Evolutionary conservation across 2,329 filamentous ascomycete genomes (phyloP), one percentile per base, ranked within the genome.

Genomic region (Fusarium sp.): DNA sequence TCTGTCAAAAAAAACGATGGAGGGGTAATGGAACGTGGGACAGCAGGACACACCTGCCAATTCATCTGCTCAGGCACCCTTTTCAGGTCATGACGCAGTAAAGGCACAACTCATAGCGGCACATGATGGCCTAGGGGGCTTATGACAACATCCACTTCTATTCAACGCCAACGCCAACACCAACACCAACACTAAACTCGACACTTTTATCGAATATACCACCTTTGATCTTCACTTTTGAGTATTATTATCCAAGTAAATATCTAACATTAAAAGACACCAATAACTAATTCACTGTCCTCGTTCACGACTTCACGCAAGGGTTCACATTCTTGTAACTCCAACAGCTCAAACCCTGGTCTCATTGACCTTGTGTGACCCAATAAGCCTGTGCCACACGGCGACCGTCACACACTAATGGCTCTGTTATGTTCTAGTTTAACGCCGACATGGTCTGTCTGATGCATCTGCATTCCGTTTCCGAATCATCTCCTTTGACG

Each of bases 301-400:
- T 59, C 57, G 56, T 68, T 60, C 63, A 61, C 42, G 20, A 43
- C 33, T 60, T 70, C 57, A 68, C 54, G 21, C 53, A 70, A 35
- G 62, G 43, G 41, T 59, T 55, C 49, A 41, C 37, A 47, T 23
- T 60, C 61, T 41, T 44, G 31, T 56, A 66, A 43, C 53, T 57
- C 49, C 62, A 69, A 38, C 48, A 46, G n/a, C 48, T 58, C 37
- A 29, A 61, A 59, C 70, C 71, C 69, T 56, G 56, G 63, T 57
- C 59, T 39, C 29, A 31, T 46, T 39, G 53, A 60, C 42, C 64
- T 58, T 57, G 53, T 56, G 61, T 64, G 62, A 72, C 66, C 73
- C 73, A 75, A 75, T 75, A 64, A 75, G 71, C 73, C 73, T 53
- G 59, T 73, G 73, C 73, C 73, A 75, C 73, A 74, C 67, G 60